Base-by-base conservation (phyloP, 2,329 filamentous ascomycete genomes). In the Trichophyton rubrum region DNA sequence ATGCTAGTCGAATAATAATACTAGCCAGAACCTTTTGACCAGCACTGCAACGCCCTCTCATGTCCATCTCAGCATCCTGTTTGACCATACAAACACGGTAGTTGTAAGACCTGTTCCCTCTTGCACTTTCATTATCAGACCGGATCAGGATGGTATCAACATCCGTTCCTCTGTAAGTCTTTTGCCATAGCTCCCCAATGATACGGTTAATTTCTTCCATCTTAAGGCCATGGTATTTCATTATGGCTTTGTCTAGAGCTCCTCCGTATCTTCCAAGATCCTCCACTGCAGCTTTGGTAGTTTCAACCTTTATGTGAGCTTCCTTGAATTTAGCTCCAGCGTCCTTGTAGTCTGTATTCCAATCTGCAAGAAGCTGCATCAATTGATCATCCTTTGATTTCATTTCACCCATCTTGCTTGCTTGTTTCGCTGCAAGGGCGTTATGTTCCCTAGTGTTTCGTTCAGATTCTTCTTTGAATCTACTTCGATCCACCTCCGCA, bases 21-120 rank as follows among this genome's bases (percentile, higher is more conserved):
- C 87, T 90, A 3, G 93, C 93, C 30, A 99, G 83, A 30, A 99
- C 92, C 75, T 95, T 96, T 73, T 99, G 93, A 2, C 93, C 93
- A 0, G 93, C 93, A 66, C 89, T 95, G 79, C 93, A 99, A 60
- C 93, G 89, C 1, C 93, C 95, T 64, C 93, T 89, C 93, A 99
- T 99, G 76, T 99, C 93, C 90, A 99, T 96, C 74, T 99, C 93
- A 0, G 88, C 89, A 69, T 95, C 90, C 71, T 92, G 87, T 77
- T 99, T 99, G 67, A 96, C 85, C 93, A 99, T 99, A 74, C 89
- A 91, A 4, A 99, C 87, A 55, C 93, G 89, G 78, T 99, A 99
- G 75, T 99, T 97, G 81, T 97, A 97, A 64, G 81, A 88, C 68
- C 89, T 85, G 68, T 89, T 90, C 59, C 84, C 86, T 61, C 84